These are phyloP conservation scores for Porcisia hertigi DNA, from an alignment of 208 protist species.

Conservation along the genomic window DNA sequence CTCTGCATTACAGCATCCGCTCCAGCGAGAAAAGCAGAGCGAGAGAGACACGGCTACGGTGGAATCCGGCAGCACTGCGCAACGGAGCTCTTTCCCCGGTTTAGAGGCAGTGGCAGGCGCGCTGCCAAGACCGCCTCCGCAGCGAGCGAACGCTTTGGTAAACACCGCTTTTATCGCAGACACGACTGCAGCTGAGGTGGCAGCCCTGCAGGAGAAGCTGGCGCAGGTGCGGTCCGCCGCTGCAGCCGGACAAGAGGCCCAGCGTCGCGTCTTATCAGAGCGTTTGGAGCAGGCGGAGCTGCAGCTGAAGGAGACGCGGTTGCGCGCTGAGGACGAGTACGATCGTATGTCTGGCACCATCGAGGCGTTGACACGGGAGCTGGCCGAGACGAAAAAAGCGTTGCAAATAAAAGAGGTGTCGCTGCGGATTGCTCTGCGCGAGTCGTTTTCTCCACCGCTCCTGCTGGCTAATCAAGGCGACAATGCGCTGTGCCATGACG, in stretches of 20 bases:
- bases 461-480: background rate
- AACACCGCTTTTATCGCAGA: background rate
- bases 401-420: slow-evolving; percentile 45
- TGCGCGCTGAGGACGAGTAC: slow-evolving; percentile 34
- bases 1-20: background rate
- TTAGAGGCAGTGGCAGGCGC: background rate
- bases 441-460: slow-evolving; percentile 19
- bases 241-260: slow-evolving; percentile 25
- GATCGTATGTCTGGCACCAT: slow-evolving; percentile 24
- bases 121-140: background rate
- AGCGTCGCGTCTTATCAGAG: slow-evolving; percentile 36
- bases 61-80: background rate
- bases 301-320: slow-evolving; percentile 26
- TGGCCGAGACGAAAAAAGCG: slow-evolving; percentile 25
- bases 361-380: slow-evolving; percentile 20
- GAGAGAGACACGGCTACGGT: background rate
- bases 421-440: slow-evolving; percentile 48
- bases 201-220: slow-evolving; percentile 17
- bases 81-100: background rate
- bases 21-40: background rate
- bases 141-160: background rate
- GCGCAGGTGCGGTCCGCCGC: slow-evolving; percentile 16
- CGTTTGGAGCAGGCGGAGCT: slow-evolving; percentile 23
- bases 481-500: background rate
- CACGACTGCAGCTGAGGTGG: slow-evolving; percentile 4